Evolutionary conservation across 306 rosid genomes (phyloP).

Genomic region (Ormosia emarginata): DNA sequence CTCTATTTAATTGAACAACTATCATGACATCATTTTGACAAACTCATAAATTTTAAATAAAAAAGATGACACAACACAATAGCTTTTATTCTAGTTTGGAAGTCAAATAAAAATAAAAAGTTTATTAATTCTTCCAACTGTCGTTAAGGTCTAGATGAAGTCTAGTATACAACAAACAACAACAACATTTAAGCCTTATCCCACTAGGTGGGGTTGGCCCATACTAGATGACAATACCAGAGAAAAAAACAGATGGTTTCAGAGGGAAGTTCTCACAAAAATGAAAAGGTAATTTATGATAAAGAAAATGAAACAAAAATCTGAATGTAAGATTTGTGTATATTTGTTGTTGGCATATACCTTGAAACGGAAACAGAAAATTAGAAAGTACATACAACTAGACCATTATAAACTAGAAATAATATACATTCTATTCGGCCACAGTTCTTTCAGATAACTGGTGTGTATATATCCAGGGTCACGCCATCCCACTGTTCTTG

Average conservation of each 20-base stretch:
- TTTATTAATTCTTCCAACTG: background rate
- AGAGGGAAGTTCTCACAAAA: background rate
- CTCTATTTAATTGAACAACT: background rate
- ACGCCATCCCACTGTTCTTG: slow-evolving; percentile 91
- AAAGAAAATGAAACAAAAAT: background rate
- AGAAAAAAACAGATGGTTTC: background rate
- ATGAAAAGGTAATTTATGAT: background rate
- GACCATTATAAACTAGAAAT: slow-evolving; percentile 4
- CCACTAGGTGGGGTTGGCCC: background rate
- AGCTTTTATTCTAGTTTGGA: background rate
- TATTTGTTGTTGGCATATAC: background rate
- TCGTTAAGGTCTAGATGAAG: background rate
- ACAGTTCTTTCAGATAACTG: slow-evolving; percentile 66
- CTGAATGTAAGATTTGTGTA: background rate
- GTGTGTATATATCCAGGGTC: slow-evolving; percentile 92
- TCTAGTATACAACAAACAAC: background rate
- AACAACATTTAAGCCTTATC: background rate
- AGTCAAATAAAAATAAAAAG: background rate
- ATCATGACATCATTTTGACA: background rate
- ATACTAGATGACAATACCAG: background rate
- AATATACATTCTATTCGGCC: slow-evolving; percentile 78
- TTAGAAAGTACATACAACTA: background rate
- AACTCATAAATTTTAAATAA: background rate
- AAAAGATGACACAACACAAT: background rate
- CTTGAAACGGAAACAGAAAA: background rate